Base-by-base conservation (phyloP, 768 basidiomycete species). In the Pholiota conissans region DNA sequence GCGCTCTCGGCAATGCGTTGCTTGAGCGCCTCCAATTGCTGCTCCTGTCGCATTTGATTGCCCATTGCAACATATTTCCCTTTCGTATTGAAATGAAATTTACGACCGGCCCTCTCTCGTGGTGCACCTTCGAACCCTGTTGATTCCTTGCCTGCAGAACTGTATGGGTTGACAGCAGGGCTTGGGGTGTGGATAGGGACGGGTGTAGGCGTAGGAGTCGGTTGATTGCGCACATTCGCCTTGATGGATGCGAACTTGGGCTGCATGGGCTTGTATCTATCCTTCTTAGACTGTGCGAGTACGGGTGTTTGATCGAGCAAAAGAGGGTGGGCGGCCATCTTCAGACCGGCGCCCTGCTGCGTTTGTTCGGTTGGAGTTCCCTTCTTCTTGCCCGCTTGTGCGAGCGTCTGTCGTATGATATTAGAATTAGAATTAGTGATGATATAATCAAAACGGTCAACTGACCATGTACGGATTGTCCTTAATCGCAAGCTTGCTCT, bases 221-320 rank as follows among this genome's bases (percentile, higher is more conserved):
- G 66, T 53, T 67, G 65, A 57, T 85, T 89, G n/a, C 92, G 85
- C 8, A 82, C 82, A 64, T 96, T 95, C 18, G 88, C 92, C 78
- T 90, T 94, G 72, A 96, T 95, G 3, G 93, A 93, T 0, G 95
- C 92, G 71, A 98, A 99, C 73, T 99, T 99, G 49, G 97, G 97
- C 61, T 95, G 95, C 95, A 99, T 98, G 16, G 96, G 94, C 70
- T 95, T 96, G 74, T 97, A 97, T 60, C 90, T 77, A 71, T 97
- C 93, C 71, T 95, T 93, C 74, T 91, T 91, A 26, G 87, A 87
- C 72, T 87, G 87, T 2, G 81, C 82, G 3, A 80, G 26, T 2
- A 74, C 66, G 6, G 83, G 76, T 0, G 87, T 82, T 3, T 77
- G 81, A 45, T 94, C 92, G 34, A 95, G 78, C 24, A 96, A 72